Conservation (phyloP, 768 basidiomycete genomes). For the Hirschioporus abietinus region DNA sequence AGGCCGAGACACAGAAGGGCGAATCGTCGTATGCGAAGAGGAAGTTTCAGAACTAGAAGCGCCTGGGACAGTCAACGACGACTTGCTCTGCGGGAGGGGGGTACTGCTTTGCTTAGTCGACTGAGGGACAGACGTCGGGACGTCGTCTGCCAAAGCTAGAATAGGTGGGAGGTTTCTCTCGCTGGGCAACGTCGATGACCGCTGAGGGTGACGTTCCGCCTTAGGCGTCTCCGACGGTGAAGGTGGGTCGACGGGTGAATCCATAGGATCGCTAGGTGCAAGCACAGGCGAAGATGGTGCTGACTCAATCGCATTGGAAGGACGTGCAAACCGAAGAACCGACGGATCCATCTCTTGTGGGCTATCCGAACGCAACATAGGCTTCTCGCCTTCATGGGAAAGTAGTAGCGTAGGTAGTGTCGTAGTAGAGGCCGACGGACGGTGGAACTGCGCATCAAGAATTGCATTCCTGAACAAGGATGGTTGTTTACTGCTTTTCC, state of each 20-base stretch:
- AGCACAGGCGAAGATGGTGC: conserved; percentile 33
- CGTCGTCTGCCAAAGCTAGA: background rate
- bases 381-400: background rate
- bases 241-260: background rate
- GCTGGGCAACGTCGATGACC: background rate
- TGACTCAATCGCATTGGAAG: conserved; percentile 72
- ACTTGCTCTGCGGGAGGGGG: conserved; percentile 1
- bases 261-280: background rate
- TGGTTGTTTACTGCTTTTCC: conserved; percentile 2
- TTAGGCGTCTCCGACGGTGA: background rate
- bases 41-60: background rate
- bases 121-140: background rate
- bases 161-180: background rate
- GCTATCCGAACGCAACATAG: conserved; percentile 32
- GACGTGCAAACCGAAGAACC: conserved; percentile 70
- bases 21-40: conserved; percentile 1
- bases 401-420: conserved; percentile 28
- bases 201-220: background rate
- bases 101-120: background rate
- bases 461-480: background rate
- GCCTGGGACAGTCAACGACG: background rate
- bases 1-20: background rate
- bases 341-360: conserved; percentile 65
- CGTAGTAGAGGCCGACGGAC: conserved; percentile 24
- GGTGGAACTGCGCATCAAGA: conserved; percentile 5